Evolutionary conservation across 108 stramenopile species (phyloP), one percentile per base, ranked within the genome.

Genomic region (Cyclotella baltica): DNA sequence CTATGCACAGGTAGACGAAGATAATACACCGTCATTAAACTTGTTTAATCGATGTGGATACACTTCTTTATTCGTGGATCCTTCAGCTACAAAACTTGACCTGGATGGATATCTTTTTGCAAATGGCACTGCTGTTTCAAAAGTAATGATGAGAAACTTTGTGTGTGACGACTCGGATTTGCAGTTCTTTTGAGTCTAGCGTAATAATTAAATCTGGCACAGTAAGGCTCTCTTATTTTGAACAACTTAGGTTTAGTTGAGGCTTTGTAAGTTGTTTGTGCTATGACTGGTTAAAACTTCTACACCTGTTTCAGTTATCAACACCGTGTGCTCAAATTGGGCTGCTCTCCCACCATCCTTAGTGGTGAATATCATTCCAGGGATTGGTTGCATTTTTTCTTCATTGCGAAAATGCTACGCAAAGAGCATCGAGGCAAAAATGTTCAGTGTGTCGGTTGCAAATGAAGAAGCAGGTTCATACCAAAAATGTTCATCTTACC

Each of bases 321-420:
- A 74, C 46, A 99, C 85, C 4, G 98, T 99, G 80, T 99, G 99
- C 73, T 99, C 99, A 84, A 98, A 99, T 73, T 99, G 99, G 3
- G 99, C 98, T 19, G 97, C 84, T 55, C 93, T 74, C 0, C 89
- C 87, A 25, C 96, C 97, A 77, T 99, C 99, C 4, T 67, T 31
- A 0, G 98, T 99, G 18, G 99, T 99, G 87, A 99, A 98, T 20
- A 96, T 93, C 96, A 98, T 97, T 9, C 99, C 99, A 4, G 91
- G 91, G 58, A 88, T 22, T 63, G 98, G 74, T 53, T 81, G 75
- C 43, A 92, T 57, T 22, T 34, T 43, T 58, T 97, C 90, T 34
- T 78, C 65, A 76, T 98, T 99, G 43, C 93, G 91, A 72, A 83
- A 98, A 84, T 99, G 98, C 79, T 92, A 75, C 53, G 34, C 4